phyloP scores from a whole-genome alignment of 2,329 filamentous ascomycete species.

The Colletotrichum orchidophilum region DNA sequence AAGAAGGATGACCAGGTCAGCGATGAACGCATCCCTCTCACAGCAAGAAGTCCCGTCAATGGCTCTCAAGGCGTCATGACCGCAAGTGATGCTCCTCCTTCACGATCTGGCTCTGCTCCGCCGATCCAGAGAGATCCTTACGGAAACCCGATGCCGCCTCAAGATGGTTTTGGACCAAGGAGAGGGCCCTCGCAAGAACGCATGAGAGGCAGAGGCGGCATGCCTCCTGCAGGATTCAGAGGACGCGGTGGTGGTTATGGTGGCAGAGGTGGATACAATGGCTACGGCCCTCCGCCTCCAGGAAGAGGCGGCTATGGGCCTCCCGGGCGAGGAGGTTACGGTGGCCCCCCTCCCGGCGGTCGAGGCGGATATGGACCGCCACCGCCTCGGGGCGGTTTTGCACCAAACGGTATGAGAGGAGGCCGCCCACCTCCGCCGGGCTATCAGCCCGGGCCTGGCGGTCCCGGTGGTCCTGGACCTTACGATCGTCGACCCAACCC shows the following conservation, averaged over 20 bases:
- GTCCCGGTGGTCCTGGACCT: conserved; percentile 36
- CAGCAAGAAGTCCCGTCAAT: conserved; percentile 69
- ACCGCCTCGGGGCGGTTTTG: conserved; percentile 44
- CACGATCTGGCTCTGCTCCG: conserved; percentile 51
- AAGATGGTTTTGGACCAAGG: conserved; percentile 57
- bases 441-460: conserved; percentile 47
- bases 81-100: conserved; percentile 47
- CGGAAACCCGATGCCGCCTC: conserved; percentile 62
- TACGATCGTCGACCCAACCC: conserved; percentile 51
- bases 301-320: conserved; percentile 58
- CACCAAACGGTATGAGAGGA: conserved; percentile 45
- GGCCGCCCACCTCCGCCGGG: conserved; percentile 54
- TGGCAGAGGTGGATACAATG: conserved; percentile 53
- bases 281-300: conserved; percentile 21
- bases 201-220: conserved; percentile 63
- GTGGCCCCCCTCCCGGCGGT: conserved; percentile 46
- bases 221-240: conserved; percentile 53
- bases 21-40: conserved; percentile 78
- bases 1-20: conserved; percentile 68
- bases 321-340: conserved; percentile 43
- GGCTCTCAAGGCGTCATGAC: conserved; percentile 58
- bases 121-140: conserved; percentile 66
- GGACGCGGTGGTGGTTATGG: conserved; percentile 50
- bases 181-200: conserved; percentile 57
- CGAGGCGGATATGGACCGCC: conserved; percentile 59